Evolutionary conservation across 1,139 yeast species (phyloP), one percentile per base, ranked within the genome.

Genomic region (Groenewaldozyma sp.): DNA sequence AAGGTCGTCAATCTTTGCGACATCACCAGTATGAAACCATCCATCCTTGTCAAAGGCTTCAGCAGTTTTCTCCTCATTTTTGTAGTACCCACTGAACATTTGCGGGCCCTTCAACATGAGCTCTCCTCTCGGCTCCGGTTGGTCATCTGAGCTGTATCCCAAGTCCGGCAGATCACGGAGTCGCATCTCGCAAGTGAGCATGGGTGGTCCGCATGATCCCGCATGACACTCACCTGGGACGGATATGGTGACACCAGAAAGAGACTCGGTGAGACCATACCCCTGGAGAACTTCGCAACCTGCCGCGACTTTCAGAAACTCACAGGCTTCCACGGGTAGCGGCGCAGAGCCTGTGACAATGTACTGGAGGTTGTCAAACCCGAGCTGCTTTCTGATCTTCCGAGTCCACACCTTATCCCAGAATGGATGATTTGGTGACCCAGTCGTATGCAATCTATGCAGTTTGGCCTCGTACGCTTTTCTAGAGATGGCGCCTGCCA

Each of bases 11-110:
- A 82, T 62, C 45, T 60, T 62, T 10, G 81, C 88, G 48, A 82
- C 74, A 60, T 82, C 93, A 37, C 93, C 93, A 14, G 91, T 80
- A 35, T 69, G 66, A 61, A 80, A 81, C 84, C 87, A 82, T 7
- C 87, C 87, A 19, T 80, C 80, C 31, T 65, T 59, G 50, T 76
- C 82, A 38, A 78, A 54, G 2, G 75, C 68, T 38, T 69, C 70
- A 14, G 53, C 56, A 2, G 82, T 76, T 47, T 73, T 78, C 32
- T 67, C 66, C 7, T 68, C 68, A 49, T 76, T 74, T 53, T 78
- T 73, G 62, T 60, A 80, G 60, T 82, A 82, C 11, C 71, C 74
- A 24, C 54, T 51, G 56, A 81, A 78, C 28, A 76, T 65, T 53
- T 76, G 83, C 3, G 82, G 76, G 2, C 93, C 91, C 41, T 88